Conservation (phyloP, 1,284 basidiomycete species). For the Termitomyces sp. region DNA sequence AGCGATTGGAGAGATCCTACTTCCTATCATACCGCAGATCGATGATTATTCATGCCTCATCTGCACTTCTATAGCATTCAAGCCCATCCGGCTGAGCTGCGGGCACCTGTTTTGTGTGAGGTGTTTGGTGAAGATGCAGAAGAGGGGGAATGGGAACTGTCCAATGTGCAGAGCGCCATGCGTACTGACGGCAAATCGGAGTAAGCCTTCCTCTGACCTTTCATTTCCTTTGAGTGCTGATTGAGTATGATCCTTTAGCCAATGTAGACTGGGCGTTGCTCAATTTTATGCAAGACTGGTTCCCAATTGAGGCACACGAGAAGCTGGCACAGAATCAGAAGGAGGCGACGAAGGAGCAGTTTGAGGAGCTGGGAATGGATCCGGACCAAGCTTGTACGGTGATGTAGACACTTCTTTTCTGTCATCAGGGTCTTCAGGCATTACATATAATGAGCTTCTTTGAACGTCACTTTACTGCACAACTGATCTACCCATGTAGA, state of each 20-base stretch:
- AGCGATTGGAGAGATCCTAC: constrained; percentile 77
- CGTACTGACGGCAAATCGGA: constrained; percentile 70
- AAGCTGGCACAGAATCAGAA: constrained; percentile 77
- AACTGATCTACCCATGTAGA: neutral
- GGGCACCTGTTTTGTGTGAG: constrained; percentile 90
- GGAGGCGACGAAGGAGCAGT: constrained; percentile 72
- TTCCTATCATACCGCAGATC: constrained; percentile 80
- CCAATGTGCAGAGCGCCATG: constrained; percentile 82
- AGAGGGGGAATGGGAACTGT: constrained; percentile 73
- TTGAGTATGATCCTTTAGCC: constrained; percentile 32
- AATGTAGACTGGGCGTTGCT: constrained; percentile 81
- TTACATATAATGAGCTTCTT: neutral
- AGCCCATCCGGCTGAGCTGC: constrained; percentile 82
- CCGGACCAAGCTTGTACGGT: constrained; percentile 28
- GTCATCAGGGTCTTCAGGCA: neutral
- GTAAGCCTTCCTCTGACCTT: constrained; percentile 41
- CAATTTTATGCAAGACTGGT: constrained; percentile 91
- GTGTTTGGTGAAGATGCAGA: constrained; percentile 94
- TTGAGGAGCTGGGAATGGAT: constrained; percentile 51
- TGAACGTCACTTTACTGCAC: neutral
- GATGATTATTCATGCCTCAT: constrained; percentile 79
- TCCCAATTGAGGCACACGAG: constrained; percentile 77
- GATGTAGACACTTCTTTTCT: constrained; percentile 15
- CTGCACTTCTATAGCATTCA: constrained; percentile 83
- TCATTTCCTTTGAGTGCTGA: neutral